Base-by-base conservation (phyloP, 2,329 filamentous ascomycete genomes). In the Xylariaceae sp. region DNA sequence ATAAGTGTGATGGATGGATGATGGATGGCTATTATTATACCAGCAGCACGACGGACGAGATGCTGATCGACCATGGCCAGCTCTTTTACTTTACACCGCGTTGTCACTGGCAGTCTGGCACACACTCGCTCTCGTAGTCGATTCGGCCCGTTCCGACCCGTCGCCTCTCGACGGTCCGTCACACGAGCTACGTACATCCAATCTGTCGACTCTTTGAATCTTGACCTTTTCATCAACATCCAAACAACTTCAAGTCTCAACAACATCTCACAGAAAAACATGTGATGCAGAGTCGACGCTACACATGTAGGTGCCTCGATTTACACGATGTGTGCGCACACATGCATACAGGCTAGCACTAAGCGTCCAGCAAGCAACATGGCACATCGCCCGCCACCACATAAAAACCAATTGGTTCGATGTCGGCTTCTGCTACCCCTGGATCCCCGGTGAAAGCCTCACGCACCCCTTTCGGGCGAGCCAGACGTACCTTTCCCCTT, bases 401-500 rank as follows among this genome's bases (percentile, higher is more conserved):
- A n/a, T 15, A 11, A 45, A 11, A 15, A 45, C 13, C 42, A 11
- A 45, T 45, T 45, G 42, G 42, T 45, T 45, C 42, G 10, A 45
- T 30, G 42, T 15, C 13, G 42, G 42, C 13, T 13, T 45, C 10
- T 30, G 23, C 4, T 11, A 45, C 10, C 42, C 42, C 13, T 45
- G 42, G 13, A 45, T 45, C 42, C 42, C 42, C n/a, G 11, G n/a
- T 45, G 10, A 15, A 42, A 45, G 42, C 42, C 13, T 45, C 42
- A 50, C 53, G 53, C 23, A 57, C 50, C 57, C 60, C 57, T 60
- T 60, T 60, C 55, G 55, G 56, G 23, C 23, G 23, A 30, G 23
- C 23, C 4, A 55, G 57, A 54, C 47, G 17, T 47, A 35, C 4
- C 39, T 17, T 57, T 51, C 49, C 49, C 49, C 3, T n/a, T 51